phyloP scores from a whole-genome alignment of 148 eudicot species.

The Cornus suecica region DNA sequence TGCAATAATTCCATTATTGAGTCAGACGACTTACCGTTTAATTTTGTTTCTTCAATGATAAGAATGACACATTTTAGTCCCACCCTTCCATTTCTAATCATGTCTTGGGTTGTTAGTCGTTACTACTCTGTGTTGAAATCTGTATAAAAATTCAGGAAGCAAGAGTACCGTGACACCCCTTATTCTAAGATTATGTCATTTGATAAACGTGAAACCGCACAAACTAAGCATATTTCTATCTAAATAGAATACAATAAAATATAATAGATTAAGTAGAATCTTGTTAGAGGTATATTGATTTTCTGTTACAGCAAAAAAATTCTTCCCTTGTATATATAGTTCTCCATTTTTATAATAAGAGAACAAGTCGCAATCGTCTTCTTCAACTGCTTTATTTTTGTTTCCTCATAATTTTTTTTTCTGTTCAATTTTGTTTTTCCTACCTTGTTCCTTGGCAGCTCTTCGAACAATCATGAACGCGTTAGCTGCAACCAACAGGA shows the following conservation, averaged over 20 bases:
- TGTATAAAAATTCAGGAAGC: too few relatives aligned
- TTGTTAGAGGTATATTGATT: neutral
- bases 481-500: slow-evolving; percentile 93
- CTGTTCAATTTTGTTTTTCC: neutral
- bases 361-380: neutral
- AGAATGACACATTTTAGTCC: too few relatives aligned
- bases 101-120: too few relatives aligned
- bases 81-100: too few relatives aligned
- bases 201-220: neutral
- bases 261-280: neutral
- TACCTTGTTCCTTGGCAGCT: slow-evolving; percentile 7
- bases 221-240: neutral
- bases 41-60: too few relatives aligned
- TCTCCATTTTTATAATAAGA: neutral
- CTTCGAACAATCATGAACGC: slow-evolving; percentile 68
- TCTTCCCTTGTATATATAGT: neutral
- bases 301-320: neutral
- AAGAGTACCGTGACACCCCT: too few relatives aligned
- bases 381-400: neutral
- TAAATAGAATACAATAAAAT: neutral
- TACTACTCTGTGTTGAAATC: too few relatives aligned
- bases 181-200: neutral
- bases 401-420: slow-evolving; percentile 1
- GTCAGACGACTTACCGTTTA: too few relatives aligned
- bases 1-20: too few relatives aligned